Base-by-base conservation (phyloP, 1,139 yeast genomes). In the Trichomonascaceae sp. region DNA sequence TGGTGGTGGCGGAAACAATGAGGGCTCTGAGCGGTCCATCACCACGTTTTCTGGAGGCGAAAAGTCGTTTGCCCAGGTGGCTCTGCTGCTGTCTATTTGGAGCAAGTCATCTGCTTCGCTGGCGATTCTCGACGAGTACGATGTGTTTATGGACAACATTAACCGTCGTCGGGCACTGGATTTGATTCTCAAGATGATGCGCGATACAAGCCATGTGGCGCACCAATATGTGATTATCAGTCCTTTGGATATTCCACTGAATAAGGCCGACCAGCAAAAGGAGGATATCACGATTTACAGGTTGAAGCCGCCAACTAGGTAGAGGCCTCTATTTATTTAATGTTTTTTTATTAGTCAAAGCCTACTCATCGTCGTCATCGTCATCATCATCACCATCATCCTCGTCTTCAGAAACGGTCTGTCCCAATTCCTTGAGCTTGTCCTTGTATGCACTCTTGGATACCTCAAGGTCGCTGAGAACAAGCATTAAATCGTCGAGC, bases 21-120 rank as follows among this genome's bases (percentile, higher is more conserved):
- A 72, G 38, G 69, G 64, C n/a, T 13, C 29, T 32, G 68, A 66
- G 29, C 65, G 95, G 46, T 74, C 78, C 27, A 84, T 82, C 11
- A 84, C 76, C 42, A 78, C 95, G 0, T 66, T 89, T 25, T 84
- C 96, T 1, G 99, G 99, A 27, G 99, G 99, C 29, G 98, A 92
- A 52, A 87, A 87, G 53, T 84, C 96, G 1, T 89, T 80, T 52
- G 75, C 95, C 0, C 98, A 92, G 52, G 76, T 89, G 43, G 82
- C 96, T 0, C 66, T 92, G 38, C 60, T 92, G 34, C 65, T 87
- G 40, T 80, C 97, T 0, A 80, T 93, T 30, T 92, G 99, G 99
- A 74, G 75, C 42, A 77, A 84, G 17, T 85, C 89, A 94, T 75
- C 79, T 38, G 76, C 93, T 0, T 72, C 78, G 39, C 69, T 92